These are phyloP conservation scores for Cotoneaster glaucophyllus DNA, from an alignment of 306 rosid species.

Conservation along the genomic window DNA sequence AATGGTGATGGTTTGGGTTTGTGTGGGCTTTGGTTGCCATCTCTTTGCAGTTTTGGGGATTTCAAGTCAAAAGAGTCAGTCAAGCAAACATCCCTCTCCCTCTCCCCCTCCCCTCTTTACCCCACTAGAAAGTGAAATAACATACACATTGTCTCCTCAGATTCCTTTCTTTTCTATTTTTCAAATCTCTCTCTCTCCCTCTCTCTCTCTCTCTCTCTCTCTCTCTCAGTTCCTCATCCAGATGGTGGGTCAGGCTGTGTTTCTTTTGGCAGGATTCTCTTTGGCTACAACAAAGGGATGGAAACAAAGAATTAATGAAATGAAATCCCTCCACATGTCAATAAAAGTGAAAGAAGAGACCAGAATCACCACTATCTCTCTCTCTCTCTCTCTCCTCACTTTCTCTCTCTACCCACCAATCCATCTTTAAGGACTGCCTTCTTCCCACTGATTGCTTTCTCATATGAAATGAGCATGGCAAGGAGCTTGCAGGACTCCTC, in stretches of 20 bases:
- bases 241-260: slow-evolving; percentile 80
- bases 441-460: slow-evolving; percentile 11
- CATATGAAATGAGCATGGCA: slow-evolving; percentile 55
- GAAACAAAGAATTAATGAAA: slow-evolving; percentile 37
- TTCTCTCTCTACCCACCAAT: slow-evolving; percentile 9
- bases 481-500: slow-evolving; percentile 54
- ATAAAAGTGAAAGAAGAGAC: slow-evolving; percentile 26
- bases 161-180: slow-evolving; percentile 66
- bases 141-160: slow-evolving; percentile 72
- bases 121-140: slow-evolving; percentile 81
- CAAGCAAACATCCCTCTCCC: slow-evolving; percentile 41
- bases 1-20: slow-evolving; percentile 32
- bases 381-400: slow-evolving; percentile 11
- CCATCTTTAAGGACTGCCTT: slow-evolving; percentile 31
- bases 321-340: slow-evolving; percentile 23
- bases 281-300: slow-evolving; percentile 34
- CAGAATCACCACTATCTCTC: slow-evolving; percentile 10
- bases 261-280: slow-evolving; percentile 95
- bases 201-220: slow-evolving; percentile 19
- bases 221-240: slow-evolving; percentile 55
- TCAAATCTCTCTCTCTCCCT: slow-evolving; percentile 16
- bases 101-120: slow-evolving; percentile 17
- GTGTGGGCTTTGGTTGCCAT: neutral
- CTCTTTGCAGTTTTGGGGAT: slow-evolving; percentile 25
- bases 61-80: slow-evolving; percentile 59